A percentile compares a stretch with the other conserved stretches of the same genome.
These are phyloP conservation scores for Colletotrichum spaethianum DNA, from an alignment of 2,329 filamentous ascomycete species.

Conservation along the genomic window DNA sequence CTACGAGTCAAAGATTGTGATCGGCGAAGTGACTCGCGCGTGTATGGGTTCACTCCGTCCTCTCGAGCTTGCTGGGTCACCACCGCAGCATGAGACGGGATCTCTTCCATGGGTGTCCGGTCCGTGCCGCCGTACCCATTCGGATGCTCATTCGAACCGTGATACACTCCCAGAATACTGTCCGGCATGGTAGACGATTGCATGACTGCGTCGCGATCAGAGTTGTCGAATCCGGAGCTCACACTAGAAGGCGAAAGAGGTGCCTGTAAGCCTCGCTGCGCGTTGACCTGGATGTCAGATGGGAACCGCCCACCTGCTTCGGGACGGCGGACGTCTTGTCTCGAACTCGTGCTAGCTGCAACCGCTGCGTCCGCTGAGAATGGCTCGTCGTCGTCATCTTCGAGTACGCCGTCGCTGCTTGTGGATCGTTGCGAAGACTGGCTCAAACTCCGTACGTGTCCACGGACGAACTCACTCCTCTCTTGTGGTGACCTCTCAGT, in stretches of 20 bases:
- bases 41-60: slow-evolving; percentile 73
- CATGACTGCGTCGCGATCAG: slow-evolving; percentile 72
- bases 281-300: slow-evolving; percentile 89
- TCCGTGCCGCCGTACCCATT: slow-evolving; percentile 62
- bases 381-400: slow-evolving; percentile 80
- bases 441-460: slow-evolving; percentile 84
- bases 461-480: slow-evolving; percentile 87
- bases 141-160: slow-evolving; percentile 6
- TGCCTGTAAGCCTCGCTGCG: slow-evolving; percentile 83
- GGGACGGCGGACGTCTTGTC: slow-evolving; percentile 75
- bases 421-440: slow-evolving; percentile 73
- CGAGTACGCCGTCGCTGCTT: slow-evolving; percentile 83
- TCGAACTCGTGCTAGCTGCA: slow-evolving; percentile 63
- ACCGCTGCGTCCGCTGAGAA: slow-evolving; percentile 72
- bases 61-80: slow-evolving; percentile 65
- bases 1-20: slow-evolving; percentile 19
- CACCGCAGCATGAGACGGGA: slow-evolving; percentile 65
- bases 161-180: slow-evolving; percentile 7
- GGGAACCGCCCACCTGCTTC: slow-evolving; percentile 97
- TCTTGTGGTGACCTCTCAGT: slow-evolving; percentile 92
- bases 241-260: slow-evolving; percentile 86
- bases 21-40: slow-evolving; percentile 57
- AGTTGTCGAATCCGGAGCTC: slow-evolving; percentile 71
- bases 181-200: slow-evolving; percentile 68
- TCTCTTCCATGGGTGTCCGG: slow-evolving; percentile 61